Base-by-base conservation (phyloP, 441 rosid species). In the Capsella rubella region DNA sequence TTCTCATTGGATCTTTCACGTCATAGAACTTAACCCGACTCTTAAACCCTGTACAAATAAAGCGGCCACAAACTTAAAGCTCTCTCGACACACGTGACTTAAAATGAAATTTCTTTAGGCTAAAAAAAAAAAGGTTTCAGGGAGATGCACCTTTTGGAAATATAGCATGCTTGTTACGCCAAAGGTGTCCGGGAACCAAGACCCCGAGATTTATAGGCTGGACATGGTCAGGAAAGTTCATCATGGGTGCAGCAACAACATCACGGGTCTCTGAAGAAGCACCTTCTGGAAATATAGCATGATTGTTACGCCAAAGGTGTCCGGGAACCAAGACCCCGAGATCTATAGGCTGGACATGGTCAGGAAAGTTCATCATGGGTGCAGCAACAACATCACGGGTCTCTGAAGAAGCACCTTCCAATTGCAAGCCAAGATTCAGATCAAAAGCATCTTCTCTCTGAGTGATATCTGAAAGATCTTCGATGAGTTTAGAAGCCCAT, bases 271-370 rank as follows among this genome's bases (percentile, higher is more conserved):
- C 46, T 9, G 65, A 72, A 43, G 46, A 47, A 40, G 31, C 5
- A 90, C 99, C 97, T 82, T 84, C 87, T 0, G 97, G 97, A 59
- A 89, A 88, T 71, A 94, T 92, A 52, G 89, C 87, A 72, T 79
- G 78, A 71, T 75, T 78, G 71, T 70, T 82, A 81, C 81, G 78
- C 99, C 97, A 95, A 73, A 77, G 79, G 64, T 82, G 81, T 77
- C 90, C 87, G 25, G 39, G 65, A 70, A 77, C 64, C 12, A 85
- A 27, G 60, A 80, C 78, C 12, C 99, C 99, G 14, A 83, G 74
- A 49, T 83, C 78, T 54, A 88, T 21, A 74, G 79, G 87, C 74
- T 89, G 85, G 40, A 87, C 85, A 72, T 35, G 53, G 52, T 61
- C 34, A 69, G 49, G 54, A 21, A 81, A 68, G 63, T 57, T 32